These are phyloP conservation scores for Polytrichum formosum DNA, from an alignment of 225 moss, liverwort and hornwort genomes.

Conservation along the genomic window DNA sequence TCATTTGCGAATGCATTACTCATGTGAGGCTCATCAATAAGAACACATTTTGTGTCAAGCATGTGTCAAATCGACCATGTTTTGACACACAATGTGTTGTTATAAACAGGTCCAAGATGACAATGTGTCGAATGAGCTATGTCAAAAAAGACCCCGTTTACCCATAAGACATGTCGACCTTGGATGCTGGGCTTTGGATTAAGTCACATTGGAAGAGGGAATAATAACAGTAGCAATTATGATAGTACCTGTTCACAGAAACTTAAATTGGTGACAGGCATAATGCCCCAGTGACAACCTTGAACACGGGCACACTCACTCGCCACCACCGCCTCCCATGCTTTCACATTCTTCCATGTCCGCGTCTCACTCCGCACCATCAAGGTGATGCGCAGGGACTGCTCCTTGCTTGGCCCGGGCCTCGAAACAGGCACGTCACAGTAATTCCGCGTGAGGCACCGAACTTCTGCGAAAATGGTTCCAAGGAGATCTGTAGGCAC, in stretches of 20 bases:
- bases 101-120: no score
- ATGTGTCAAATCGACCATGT: no score
- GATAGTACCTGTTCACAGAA: conserved; percentile 44
- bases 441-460: conserved; percentile 33
- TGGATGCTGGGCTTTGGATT: no score
- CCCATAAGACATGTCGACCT: no score
- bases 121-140: no score
- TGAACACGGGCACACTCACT: conserved; percentile 20
- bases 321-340: conserved; percentile 34
- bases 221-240: no score
- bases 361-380: conserved; percentile 24
- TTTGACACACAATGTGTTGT: no score
- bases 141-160: no score
- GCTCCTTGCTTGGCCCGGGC: conserved; percentile 9
- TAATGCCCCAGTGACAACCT: conserved; percentile 28
- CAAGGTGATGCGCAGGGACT: conserved; percentile 28
- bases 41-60: no score
- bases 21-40: no score
- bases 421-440: conserved; percentile 26
- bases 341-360: conserved; percentile 23
- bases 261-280: conserved; percentile 26
- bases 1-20: no score
- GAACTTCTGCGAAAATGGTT: conserved; percentile 24
- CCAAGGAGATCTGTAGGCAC: conserved; percentile 10
- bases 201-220: no score